A percentile compares a stretch with the other conserved stretches of the same genome.
Evolutionary conservation across 2,329 filamentous ascomycete species (phyloP).

Genomic region (Sarocladium kiliense): DNA sequence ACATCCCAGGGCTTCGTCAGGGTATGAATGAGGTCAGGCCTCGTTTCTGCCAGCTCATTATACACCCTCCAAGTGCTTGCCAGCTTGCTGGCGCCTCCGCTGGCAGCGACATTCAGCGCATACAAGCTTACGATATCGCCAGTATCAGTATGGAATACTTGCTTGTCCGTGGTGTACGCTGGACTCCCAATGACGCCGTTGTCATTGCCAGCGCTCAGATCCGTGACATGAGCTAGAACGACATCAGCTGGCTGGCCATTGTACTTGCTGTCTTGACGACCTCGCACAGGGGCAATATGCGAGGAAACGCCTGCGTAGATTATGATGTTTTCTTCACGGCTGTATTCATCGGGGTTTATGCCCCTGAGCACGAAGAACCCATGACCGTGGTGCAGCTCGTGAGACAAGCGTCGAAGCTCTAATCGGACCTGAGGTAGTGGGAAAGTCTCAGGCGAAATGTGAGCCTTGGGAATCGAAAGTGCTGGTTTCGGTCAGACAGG

Average conservation of each 20-base stretch:
- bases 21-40: slow-evolving; percentile 55
- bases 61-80: slow-evolving; percentile 56
- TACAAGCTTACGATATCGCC: slow-evolving; percentile 57
- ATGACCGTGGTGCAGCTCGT: slow-evolving; percentile 50
- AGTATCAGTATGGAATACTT: slow-evolving; percentile 57
- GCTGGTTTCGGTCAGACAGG: slow-evolving; percentile 23
- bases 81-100: slow-evolving; percentile 53
- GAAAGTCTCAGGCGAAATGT: slow-evolving; percentile 46
- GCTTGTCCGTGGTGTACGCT: slow-evolving; percentile 56
- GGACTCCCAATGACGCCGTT: slow-evolving; percentile 46
- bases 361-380: slow-evolving; percentile 60
- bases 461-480: slow-evolving; percentile 30
- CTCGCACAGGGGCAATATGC: slow-evolving; percentile 50
- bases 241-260: slow-evolving; percentile 44
- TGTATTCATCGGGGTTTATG: slow-evolving; percentile 45
- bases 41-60: slow-evolving; percentile 53
- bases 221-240: slow-evolving; percentile 57
- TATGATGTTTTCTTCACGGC: slow-evolving; percentile 50
- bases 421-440: slow-evolving; percentile 46
- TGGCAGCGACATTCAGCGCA: slow-evolving; percentile 43
- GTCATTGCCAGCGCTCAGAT: slow-evolving; percentile 35
- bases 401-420: slow-evolving; percentile 44
- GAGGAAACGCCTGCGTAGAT: slow-evolving; percentile 56
- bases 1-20: slow-evolving; percentile 43
- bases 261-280: slow-evolving; percentile 43